Conservation (phyloP, 164 flowering plant species). For the Magnolia sinica region DNA sequence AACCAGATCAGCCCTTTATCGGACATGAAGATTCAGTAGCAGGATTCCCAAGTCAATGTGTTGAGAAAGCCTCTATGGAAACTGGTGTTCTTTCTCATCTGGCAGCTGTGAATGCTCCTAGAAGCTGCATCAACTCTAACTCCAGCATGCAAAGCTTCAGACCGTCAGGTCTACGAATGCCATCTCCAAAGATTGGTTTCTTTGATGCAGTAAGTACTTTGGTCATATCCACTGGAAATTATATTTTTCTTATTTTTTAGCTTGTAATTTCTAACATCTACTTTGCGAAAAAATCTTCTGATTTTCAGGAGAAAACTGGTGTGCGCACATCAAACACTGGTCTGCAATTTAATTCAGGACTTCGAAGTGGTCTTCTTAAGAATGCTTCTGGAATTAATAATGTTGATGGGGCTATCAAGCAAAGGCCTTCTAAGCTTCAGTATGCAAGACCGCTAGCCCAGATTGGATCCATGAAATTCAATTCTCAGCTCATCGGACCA, state of each 20-base stretch:
- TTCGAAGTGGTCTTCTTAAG: constrained; percentile 18
- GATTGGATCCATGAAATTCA: constrained; percentile 14
- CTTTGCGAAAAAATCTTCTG: background rate
- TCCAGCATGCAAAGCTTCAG: constrained; percentile 18
- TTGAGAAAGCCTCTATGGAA: constrained; percentile 22
- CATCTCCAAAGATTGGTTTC: constrained; percentile 90
- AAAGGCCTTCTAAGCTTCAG: constrained; percentile 32
- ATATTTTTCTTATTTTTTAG: background rate
- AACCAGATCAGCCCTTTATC: constrained; percentile 9
- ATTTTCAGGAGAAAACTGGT: constrained; percentile 21
- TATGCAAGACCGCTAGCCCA: constrained; percentile 20
- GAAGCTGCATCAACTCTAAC: background rate
- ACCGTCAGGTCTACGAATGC: constrained; percentile 85
- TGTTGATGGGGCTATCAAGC: constrained; percentile 27
- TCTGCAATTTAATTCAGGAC: constrained; percentile 26
- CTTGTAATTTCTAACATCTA: background rate
- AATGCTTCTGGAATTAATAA: constrained; percentile 18
- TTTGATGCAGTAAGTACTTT: constrained; percentile 81
- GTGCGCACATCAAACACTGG: constrained; percentile 28
- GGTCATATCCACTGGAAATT: background rate
- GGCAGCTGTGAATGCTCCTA: constrained; percentile 20
- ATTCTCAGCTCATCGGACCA: constrained; percentile 11
- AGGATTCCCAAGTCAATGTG: constrained; percentile 9
- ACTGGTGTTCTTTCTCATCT: constrained; percentile 25
- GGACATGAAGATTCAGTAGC: background rate